These are phyloP conservation scores for Metarhizium brunneum DNA, from an alignment of 2,329 filamentous ascomycete species.

Conservation along the genomic window DNA sequence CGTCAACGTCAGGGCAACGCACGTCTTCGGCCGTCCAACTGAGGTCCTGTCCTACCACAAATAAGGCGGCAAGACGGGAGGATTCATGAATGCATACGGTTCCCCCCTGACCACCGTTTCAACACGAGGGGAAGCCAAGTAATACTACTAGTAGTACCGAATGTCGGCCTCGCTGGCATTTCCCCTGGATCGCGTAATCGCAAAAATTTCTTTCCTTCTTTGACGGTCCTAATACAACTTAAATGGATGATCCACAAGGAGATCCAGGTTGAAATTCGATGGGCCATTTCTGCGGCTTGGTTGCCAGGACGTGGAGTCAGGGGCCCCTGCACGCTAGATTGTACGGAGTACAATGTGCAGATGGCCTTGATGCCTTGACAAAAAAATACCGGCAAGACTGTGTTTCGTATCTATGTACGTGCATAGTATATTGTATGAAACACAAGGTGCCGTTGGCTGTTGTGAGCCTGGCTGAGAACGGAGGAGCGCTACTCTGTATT, in stretches of 20 bases:
- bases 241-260: conserved; percentile 6
- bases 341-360: background rate
- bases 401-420: background rate
- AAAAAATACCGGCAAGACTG: background rate
- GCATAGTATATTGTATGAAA: background rate
- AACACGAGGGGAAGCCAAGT: background rate
- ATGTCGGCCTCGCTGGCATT: background rate
- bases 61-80: background rate
- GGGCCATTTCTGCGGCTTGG: conserved; percentile 5
- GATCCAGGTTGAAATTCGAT: conserved; percentile 5
- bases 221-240: conserved; percentile 1
- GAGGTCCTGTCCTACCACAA: background rate
- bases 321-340: conserved; percentile 2
- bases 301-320: conserved; percentile 4
- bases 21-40: background rate
- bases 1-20: background rate
- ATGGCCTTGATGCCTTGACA: background rate
- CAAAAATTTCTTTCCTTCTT: background rate
- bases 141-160: background rate
- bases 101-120: background rate
- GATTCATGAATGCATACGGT: background rate
- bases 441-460: too few relatives aligned
- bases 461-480: too few relatives aligned
- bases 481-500: too few relatives aligned
- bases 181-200: background rate